phyloP scores from a whole-genome alignment of 441 rosid species.

The Pelargonium citronellum region DNA sequence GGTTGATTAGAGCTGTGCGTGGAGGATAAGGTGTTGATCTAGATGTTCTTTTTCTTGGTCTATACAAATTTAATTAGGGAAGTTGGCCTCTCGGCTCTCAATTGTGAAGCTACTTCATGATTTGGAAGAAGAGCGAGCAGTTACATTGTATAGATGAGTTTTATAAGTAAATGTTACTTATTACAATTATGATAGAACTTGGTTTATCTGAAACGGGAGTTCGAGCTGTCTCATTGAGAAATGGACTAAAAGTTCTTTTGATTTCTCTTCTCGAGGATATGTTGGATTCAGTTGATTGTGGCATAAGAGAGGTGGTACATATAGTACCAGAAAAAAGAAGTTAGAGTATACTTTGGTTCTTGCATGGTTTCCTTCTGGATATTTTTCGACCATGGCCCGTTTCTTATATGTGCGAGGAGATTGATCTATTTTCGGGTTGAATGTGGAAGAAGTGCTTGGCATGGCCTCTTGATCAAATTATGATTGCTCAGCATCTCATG shows the following conservation, averaged over 20 bases:
- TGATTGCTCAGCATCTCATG: slow-evolving; percentile 6
- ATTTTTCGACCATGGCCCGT: neutral
- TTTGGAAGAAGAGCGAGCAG: neutral
- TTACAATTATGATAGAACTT: slow-evolving; percentile 6
- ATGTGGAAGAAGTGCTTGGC: slow-evolving; percentile 10
- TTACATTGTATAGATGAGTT: neutral
- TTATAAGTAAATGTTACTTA: neutral
- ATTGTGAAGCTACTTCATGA: neutral
- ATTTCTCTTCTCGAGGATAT: slow-evolving; percentile 6
- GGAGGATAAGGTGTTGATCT: slow-evolving; percentile 9
- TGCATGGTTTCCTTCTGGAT: slow-evolving; percentile 10
- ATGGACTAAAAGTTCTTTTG: slow-evolving; percentile 10
- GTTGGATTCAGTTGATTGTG: slow-evolving; percentile 7
- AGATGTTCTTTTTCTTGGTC: slow-evolving; percentile 6
- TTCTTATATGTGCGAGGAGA: slow-evolving; percentile 9
- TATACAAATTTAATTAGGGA: slow-evolving; percentile 10
- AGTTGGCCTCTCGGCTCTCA: slow-evolving; percentile 13
- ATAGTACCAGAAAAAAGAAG: slow-evolving; percentile 8
- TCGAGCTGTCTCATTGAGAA: slow-evolving; percentile 11
- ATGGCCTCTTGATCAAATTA: slow-evolving; percentile 10
- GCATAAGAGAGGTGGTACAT: neutral
- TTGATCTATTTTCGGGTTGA: neutral
- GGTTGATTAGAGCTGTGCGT: slow-evolving; percentile 14
- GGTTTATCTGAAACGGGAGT: slow-evolving; percentile 13
- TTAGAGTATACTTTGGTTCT: slow-evolving; percentile 13